Percentiles rank a stretch among this genome's conserved stretches.
Evolutionary conservation across 352 stramenopile species (phyloP).

Genomic region (Phytophthora cactorum): DNA sequence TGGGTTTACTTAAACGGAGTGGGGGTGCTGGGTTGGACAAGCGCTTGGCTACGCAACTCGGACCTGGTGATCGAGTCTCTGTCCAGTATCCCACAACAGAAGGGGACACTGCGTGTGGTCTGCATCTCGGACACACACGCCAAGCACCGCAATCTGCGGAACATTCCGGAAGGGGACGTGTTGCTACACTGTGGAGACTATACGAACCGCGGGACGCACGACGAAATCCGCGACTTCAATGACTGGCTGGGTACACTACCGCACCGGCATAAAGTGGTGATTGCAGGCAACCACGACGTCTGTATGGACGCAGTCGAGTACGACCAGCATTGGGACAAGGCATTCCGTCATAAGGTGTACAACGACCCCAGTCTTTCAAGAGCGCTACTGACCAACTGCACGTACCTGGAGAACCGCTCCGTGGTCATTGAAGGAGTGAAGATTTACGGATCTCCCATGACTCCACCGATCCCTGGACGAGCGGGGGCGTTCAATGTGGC

Average conservation of each 20-base stretch:
- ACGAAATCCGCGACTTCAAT: conserved; percentile 78
- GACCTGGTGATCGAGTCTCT: conserved; percentile 35
- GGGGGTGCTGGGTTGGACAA: conserved; percentile 62
- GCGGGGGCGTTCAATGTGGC: conserved; percentile 78
- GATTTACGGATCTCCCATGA: conserved; percentile 84
- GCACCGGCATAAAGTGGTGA: conserved; percentile 79
- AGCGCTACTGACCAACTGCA: conserved; percentile 70
- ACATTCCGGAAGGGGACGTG: conserved; percentile 75
- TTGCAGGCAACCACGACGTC: conserved; percentile 86
- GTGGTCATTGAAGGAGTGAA: conserved; percentile 75
- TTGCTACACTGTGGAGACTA: conserved; percentile 94
- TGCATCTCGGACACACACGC: conserved; percentile 86
- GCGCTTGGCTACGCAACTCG: conserved; percentile 52
- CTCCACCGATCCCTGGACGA: conserved; percentile 65
- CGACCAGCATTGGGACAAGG: conserved; percentile 65
- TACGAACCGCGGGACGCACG: conserved; percentile 73
- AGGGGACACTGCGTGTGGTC: conserved; percentile 70
- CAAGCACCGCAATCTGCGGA: conserved; percentile 70
- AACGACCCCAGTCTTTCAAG: conserved; percentile 63
- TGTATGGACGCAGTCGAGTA: conserved; percentile 80
- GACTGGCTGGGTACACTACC: conserved; percentile 79
- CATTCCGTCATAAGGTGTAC: conserved; percentile 62
- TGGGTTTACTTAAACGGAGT: conserved; percentile 74
- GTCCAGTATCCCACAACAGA: conserved; percentile 46
- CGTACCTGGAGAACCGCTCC: conserved; percentile 78